Evolutionary conservation across 2,329 filamentous ascomycete genomes (phyloP).

Genomic region (Epichloe sibirici): DNA sequence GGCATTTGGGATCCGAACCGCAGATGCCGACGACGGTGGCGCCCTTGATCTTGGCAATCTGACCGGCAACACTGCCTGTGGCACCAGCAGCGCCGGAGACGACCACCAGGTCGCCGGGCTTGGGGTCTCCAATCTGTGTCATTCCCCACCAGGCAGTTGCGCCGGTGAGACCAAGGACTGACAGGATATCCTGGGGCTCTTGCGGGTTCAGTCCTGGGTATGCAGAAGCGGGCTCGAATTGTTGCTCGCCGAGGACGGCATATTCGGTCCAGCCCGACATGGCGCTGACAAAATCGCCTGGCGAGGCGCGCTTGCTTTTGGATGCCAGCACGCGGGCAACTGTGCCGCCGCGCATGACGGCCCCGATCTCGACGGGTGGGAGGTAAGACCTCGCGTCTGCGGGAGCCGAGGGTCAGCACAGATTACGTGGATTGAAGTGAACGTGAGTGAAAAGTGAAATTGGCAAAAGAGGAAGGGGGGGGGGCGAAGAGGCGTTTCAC

Average conservation of each 20-base stretch:
- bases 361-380: slow-evolving; percentile 55
- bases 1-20: slow-evolving; percentile 54
- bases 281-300: slow-evolving; percentile 45
- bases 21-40: slow-evolving; percentile 50
- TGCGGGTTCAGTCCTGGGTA: slow-evolving; percentile 25
- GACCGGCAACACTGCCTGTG: slow-evolving; percentile 63
- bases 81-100: slow-evolving; percentile 69
- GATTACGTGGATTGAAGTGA: not conserved
- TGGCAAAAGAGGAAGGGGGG: not conserved
- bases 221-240: slow-evolving; percentile 27
- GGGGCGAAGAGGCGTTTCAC: not conserved
- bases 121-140: slow-evolving; percentile 52
- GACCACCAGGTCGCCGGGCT: slow-evolving; percentile 61
- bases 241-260: slow-evolving; percentile 42
- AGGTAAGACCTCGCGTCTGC: slow-evolving; percentile 45
- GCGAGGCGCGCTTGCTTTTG: slow-evolving; percentile 39
- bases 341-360: slow-evolving; percentile 52
- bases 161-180: slow-evolving; percentile 53
- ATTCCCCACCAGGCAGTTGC: slow-evolving; percentile 70
- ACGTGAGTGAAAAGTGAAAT: not conserved
- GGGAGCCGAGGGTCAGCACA: not conserved
- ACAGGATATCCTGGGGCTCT: slow-evolving; percentile 46
- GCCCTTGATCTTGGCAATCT: slow-evolving; percentile 66
- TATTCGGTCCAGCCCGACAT: slow-evolving; percentile 55
- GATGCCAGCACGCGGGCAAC: slow-evolving; percentile 51